These are phyloP conservation scores for Orbilia blumenaviensis DNA, from an alignment of 2,329 filamentous ascomycete genomes.

Conservation along the genomic window DNA sequence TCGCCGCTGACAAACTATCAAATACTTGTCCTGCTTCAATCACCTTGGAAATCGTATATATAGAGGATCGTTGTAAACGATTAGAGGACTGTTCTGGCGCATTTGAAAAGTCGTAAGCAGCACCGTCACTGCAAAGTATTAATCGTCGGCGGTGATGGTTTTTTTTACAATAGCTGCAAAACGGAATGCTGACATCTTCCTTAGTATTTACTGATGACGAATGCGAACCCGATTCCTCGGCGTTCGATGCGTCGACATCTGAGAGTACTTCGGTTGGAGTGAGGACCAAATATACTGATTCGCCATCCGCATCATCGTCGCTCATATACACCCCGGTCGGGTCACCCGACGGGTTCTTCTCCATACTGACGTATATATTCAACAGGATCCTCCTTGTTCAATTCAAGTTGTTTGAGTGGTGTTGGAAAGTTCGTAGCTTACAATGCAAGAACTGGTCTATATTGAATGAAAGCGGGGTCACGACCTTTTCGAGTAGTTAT, in stretches of 20 bases:
- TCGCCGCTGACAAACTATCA: background rate
- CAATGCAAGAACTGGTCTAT: too few relatives aligned
- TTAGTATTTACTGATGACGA: background rate
- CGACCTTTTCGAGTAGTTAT: too few relatives aligned
- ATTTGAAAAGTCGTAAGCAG: background rate
- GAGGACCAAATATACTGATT: slow-evolving; percentile 4
- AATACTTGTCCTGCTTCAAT: background rate
- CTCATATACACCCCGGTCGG: too few relatives aligned
- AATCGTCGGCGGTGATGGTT: slow-evolving; percentile 15
- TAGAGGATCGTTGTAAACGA: too few relatives aligned
- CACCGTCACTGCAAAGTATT: slow-evolving; percentile 7
- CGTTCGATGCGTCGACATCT: background rate
- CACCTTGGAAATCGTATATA: slow-evolving; percentile 8
- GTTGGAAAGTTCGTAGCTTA: too few relatives aligned
- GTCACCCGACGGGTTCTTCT: too few relatives aligned
- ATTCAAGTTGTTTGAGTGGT: too few relatives aligned
- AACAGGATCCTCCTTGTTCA: too few relatives aligned
- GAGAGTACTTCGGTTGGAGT: background rate
- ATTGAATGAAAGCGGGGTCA: too few relatives aligned
- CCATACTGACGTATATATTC: too few relatives aligned
- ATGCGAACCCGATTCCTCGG: background rate
- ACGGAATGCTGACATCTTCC: background rate
- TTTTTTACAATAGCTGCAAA: slow-evolving; percentile 1
- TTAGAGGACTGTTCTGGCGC: background rate
- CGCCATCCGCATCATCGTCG: slow-evolving; percentile 4